phyloP scores from a whole-genome alignment of 331 rosid genomes.

The Malus hybrid region DNA sequence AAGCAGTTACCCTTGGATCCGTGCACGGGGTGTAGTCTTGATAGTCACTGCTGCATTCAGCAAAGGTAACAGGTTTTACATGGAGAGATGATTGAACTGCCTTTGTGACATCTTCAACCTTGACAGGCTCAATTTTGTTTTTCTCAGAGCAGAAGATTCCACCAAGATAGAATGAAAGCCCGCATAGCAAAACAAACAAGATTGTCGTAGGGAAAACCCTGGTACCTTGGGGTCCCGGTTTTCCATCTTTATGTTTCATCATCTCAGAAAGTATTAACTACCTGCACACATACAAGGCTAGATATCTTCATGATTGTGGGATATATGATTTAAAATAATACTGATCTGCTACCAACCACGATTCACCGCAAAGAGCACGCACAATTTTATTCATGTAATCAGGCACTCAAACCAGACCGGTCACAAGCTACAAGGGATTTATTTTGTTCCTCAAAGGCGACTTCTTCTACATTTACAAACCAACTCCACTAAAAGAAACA shows the following conservation, averaged over 20 bases:
- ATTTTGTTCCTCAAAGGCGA: not conserved
- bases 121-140: constrained; percentile 17
- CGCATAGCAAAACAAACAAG: constrained; percentile 51
- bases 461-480: not conserved
- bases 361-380: not conserved
- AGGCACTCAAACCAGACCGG: not conserved
- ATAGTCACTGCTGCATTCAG: constrained; percentile 57
- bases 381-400: not conserved
- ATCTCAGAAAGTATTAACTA: constrained; percentile 18
- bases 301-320: not conserved
- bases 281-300: constrained; percentile 32
- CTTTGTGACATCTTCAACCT: constrained; percentile 23
- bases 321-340: not conserved
- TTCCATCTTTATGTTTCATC: constrained; percentile 93
- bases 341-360: not conserved
- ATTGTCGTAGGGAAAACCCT: constrained; percentile 40
- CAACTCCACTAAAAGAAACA: not conserved
- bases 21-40: constrained; percentile 99
- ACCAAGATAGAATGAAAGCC: constrained; percentile 81
- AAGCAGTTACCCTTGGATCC: constrained; percentile 73
- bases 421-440: not conserved
- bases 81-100: constrained; percentile 46
- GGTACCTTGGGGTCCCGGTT: constrained; percentile 45
- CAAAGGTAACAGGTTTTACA: constrained; percentile 35
- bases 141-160: constrained; percentile 61